Evolutionary conservation across 148 eudicot genomes (phyloP), one percentile per base, ranked within the genome.

Genomic region (Diospyros lotus): DNA sequence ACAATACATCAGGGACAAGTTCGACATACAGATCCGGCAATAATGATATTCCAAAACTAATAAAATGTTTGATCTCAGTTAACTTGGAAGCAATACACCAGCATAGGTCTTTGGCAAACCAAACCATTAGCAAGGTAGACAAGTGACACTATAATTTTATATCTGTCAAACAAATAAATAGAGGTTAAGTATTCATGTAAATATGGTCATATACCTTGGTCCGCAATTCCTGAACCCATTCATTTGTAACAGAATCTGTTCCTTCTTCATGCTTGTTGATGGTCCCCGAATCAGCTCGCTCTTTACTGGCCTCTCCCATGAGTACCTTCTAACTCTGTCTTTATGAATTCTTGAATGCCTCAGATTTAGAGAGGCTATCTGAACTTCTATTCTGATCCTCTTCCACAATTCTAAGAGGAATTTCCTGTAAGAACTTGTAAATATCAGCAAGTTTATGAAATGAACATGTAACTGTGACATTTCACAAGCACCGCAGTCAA

Each of bases 251-350:
- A 2, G 62, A 2, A 15, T 60, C 1, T 59, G 68, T 52, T 40
- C 76, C 43, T 38, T 76, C 77, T n/a, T 8, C 60, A 46, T 74
- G 72, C 44, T 66, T 52, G 66, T 69, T 17, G 17, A 51, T 50
- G 39, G 73, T 74, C 64, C 39, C 40, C 52, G 74, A 74, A 58
- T 41, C 50, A 43, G 63, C 65, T 44, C 45, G 61, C 78, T 55
- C 69, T 74, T 45, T 69, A 13, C 41, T 40, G 44, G 60, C 54
- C 41, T 79, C 78, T 38, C 68, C 74, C 69, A 74, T 60, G 56
- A 11, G 45, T 61, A 70, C 46, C 70, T 3, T 44, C 4, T 28
- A 48, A 7, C 28, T 50, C 71, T 48, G 39, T 50, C 12, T 46
- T 11, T 53, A 45, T 17, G 44, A 39, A 52, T 69, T 69, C 28